phyloP scores from a whole-genome alignment of 371 early-diverging fungal genomes.

The Coemansia sp. region DNA sequence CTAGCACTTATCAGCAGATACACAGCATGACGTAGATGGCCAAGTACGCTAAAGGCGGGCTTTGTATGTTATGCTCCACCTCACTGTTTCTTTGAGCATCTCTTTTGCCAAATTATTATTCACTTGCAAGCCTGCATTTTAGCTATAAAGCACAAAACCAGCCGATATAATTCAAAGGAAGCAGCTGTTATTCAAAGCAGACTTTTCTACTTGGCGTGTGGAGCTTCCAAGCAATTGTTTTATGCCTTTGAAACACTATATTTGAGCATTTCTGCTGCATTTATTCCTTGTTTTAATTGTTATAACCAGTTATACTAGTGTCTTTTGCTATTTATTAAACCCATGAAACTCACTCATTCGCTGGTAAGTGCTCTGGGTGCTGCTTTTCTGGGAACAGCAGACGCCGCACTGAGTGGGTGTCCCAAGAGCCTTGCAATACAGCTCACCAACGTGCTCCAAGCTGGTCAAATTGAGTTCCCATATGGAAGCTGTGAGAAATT shows the following conservation, averaged over 20 bases:
- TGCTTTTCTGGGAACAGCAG: background rate
- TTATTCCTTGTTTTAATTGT: background rate
- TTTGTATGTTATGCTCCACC: background rate
- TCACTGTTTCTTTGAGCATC: background rate
- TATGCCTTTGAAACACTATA: background rate
- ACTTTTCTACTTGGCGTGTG: background rate
- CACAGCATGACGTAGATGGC: background rate
- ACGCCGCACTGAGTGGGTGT: constrained; percentile 25
- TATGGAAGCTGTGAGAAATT: constrained; percentile 35
- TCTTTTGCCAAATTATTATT: background rate
- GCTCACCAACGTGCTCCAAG: constrained; percentile 40
- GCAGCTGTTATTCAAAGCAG: background rate
- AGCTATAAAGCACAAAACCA: background rate
- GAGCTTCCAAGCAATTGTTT: background rate
- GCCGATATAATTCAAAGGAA: background rate
- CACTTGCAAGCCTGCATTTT: background rate
- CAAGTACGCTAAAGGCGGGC: background rate
- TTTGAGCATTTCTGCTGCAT: background rate
- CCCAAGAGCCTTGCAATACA: constrained; percentile 30
- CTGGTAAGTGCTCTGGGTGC: background rate
- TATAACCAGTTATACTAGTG: background rate
- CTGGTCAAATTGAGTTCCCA: constrained; percentile 21
- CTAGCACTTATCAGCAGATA: background rate
- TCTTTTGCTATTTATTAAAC: background rate
- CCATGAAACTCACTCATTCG: constrained; percentile 6